Base-by-base conservation (phyloP, 1,139 yeast genomes). In the Saccharomyces pastorianus region DNA sequence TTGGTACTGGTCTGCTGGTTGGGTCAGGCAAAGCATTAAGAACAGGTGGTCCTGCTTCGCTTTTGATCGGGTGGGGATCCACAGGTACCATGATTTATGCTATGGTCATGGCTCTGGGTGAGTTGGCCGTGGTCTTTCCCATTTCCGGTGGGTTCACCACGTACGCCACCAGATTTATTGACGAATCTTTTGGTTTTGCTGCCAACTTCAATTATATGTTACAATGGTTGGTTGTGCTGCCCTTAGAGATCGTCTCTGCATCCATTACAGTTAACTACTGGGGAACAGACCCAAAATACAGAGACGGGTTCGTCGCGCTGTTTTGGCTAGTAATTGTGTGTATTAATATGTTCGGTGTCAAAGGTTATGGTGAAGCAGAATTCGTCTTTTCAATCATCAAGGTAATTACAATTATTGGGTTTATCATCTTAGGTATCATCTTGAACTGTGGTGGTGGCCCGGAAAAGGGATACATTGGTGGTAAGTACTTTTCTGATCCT, bases 171-270 rank as follows among this genome's bases (percentile, higher is more conserved):
- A 75, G 88, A 59, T 85, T 85, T 62, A 75, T 84, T 49, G 86
- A 83, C 61, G 83, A 85, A 6, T 78, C 88, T 11, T 81, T 85
- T 77, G 91, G 91, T 53, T 88, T 87, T 67, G 86, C 88, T 46
- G 79, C 79, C 74, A 88, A 87, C 44, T 82, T 84, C 80, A 83
- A 83, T 68, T 85, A 85, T 65, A 83, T 85, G 58, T 64, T 85
- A 57, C 85, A 83, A 69, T 84, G 90, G 90, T 74, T 84, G 41
- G 78, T 84, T 51, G 83, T 83, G 28, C 68, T 85, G 55, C 91
- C 93, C 6, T 72, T 84, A 59, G 91, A 85, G 69, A 76, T 85
- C 60, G 89, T 84, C 55, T 88, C 90, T 26, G 83, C 87, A 41
- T 80, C 89, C 5, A 74, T 85, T 58, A 83, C 88, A 8, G 84